phyloP scores from a whole-genome alignment of 257 asterid genomes.

The Eustoma russellianum region DNA sequence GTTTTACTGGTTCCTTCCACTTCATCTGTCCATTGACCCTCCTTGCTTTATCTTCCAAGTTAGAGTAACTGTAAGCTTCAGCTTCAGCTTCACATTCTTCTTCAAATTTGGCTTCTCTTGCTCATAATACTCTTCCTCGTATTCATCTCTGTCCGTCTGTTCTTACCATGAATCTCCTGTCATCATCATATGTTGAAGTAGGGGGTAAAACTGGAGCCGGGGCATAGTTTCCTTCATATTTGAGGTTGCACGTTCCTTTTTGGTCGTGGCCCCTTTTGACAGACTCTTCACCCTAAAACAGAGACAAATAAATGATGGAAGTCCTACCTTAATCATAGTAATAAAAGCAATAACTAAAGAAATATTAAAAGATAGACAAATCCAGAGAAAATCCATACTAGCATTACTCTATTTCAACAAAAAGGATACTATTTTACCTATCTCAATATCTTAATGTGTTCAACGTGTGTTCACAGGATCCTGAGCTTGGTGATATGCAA shows the following conservation, averaged over 20 bases:
- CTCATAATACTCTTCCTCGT: constrained; percentile 68
- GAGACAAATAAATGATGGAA: constrained; percentile 4
- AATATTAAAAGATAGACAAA: neutral
- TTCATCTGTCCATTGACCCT: constrained; percentile 51
- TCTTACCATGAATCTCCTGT: constrained; percentile 85
- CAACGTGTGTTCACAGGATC: constrained; percentile 93
- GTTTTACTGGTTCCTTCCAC: constrained; percentile 70
- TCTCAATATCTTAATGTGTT: constrained; percentile 97
- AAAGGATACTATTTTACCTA: constrained; percentile 38
- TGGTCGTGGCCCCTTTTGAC: constrained; percentile 73
- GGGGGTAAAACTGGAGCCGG: constrained; percentile 39
- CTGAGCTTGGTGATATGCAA: constrained; percentile 85
- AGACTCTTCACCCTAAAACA: constrained; percentile 85
- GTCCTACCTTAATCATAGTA: too few relatives aligned
- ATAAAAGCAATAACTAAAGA: too few relatives aligned
- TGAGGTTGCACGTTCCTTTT: constrained; percentile 60
- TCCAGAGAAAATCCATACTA: neutral
- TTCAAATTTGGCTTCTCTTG: constrained; percentile 60
- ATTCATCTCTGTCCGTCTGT: constrained; percentile 72
- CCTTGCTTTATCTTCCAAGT: constrained; percentile 49
- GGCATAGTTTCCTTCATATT: constrained; percentile 70
- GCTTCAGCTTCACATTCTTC: constrained; percentile 44
- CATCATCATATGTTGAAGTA: constrained; percentile 56
- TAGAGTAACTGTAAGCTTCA: constrained; percentile 39
- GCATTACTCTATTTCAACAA: neutral